Evolutionary conservation across 2,329 filamentous ascomycete species (phyloP), one percentile per base, ranked within the genome.

Genomic region (Chrysoporthe deuterocubensis): DNA sequence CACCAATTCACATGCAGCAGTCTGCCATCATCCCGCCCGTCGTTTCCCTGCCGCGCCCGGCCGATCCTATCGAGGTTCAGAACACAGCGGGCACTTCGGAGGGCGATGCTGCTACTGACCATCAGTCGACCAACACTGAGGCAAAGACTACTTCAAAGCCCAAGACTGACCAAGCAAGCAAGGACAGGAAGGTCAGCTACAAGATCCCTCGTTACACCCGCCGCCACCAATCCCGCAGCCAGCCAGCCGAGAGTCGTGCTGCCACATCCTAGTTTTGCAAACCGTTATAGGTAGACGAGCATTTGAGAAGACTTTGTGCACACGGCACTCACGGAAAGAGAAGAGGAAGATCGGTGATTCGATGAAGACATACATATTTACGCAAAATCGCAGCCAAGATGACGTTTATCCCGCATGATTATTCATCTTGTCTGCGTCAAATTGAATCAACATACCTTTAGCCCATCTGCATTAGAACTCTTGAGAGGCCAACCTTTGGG

Each of bases 221-320:
- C n/a, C 78, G 82, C 48, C 75, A 81, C 32, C 80, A 84, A 68
- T 84, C 82, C 59, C 84, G 81, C 72, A 85, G 83, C 69, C 82
- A 85, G 72, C 81, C 82, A 44, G 71, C 52, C 50, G 71, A 68
- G 56, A 70, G 64, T 64, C 61, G 43, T 52, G 46, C 48, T 26
- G 42, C 11, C 26, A 66, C 43, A 18, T 43, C 44, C 44, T 69
- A 54, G 46, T 7, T 2, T 14, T 42, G 42, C 42, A 46, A 11
- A 46, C 40, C 9, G 3, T 37, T 14, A 50, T 13, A 37, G n/a
- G 18, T 21, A 48, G 14, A 9, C 21, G 18, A 37, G 43, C 14
- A 42, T n/a, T 37, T 7, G 42, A 34, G 37, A 18, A 42, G 7
- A 2, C 21, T 6, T 48, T 48, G 40, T 5, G 48, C 37, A 44